Evolutionary conservation across 345 rosid species (phyloP).

Genomic region (Laguncularia racemosa): DNA sequence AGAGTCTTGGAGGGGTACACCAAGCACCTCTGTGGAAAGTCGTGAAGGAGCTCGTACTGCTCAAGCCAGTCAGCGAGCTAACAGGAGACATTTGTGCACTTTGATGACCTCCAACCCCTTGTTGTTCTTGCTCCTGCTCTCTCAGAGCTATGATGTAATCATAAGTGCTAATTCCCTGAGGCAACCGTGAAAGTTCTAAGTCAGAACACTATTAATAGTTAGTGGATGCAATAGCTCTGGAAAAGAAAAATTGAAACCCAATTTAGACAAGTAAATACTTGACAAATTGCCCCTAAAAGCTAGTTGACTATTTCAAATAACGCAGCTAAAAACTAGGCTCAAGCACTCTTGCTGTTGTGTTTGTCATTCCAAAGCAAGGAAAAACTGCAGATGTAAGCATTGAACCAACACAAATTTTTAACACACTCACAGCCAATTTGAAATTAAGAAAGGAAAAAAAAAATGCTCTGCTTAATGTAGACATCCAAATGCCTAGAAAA

Average conservation of each 20-base stretch:
- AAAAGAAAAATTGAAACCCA: neutral
- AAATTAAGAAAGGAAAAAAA: too few species aligned
- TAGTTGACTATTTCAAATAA: too few species aligned
- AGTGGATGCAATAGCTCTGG: too few species aligned
- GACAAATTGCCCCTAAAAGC: too few species aligned
- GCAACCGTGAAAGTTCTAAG: neutral
- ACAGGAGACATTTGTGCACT: constrained; percentile 96
- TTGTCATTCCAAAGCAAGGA: too few species aligned
- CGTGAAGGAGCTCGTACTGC: constrained; percentile 94
- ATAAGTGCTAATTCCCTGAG: constrained; percentile 92
- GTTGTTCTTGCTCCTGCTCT: constrained; percentile 96
- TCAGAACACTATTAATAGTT: neutral
- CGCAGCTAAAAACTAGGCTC: neutral
- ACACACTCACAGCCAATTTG: too few species aligned
- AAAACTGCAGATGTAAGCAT: too few species aligned
- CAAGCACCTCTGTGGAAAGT: constrained; percentile 94
- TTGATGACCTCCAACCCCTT: constrained; percentile 80
- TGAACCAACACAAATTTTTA: too few species aligned
- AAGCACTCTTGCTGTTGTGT: too few species aligned
- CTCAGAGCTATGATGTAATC: constrained; percentile 95
- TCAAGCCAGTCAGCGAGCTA: constrained; percentile 89
- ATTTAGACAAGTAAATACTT: neutral
- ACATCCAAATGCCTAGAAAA: neutral
- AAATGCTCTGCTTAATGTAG: too few species aligned
- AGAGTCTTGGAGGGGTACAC: constrained; percentile 96